Conservation (phyloP, 805 yeast species). For the Saturnispora saitoi region DNA sequence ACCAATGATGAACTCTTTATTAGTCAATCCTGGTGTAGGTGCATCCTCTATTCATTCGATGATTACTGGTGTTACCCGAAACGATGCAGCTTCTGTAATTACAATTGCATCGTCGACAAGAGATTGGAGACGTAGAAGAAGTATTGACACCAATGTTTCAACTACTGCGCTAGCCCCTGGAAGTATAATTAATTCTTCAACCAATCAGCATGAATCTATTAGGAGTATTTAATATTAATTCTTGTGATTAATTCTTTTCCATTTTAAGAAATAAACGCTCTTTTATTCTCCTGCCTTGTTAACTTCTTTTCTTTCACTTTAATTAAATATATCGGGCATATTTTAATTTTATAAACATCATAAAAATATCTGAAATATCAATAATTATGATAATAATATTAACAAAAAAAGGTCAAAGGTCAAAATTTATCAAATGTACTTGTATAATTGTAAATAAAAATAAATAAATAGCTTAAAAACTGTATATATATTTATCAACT, state of each 20-base stretch:
- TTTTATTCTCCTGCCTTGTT: background rate
- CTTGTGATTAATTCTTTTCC: background rate
- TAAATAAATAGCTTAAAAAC: background rate
- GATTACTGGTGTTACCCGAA: background rate
- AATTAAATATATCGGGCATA: background rate
- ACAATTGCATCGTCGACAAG: constrained; percentile 30
- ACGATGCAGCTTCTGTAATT: constrained; percentile 27
- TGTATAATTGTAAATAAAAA: background rate
- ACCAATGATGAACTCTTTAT: background rate
- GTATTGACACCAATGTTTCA: constrained; percentile 47
- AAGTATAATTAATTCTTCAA: constrained; percentile 23
- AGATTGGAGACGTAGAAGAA: constrained; percentile 24
- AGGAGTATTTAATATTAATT: background rate
- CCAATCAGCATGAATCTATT: background rate
- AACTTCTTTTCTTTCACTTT: background rate
- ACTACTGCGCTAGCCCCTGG: constrained; percentile 68
- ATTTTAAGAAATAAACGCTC: too few species aligned
- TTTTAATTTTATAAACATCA: background rate
- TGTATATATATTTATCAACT: constrained; percentile 5
- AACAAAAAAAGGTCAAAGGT: too few species aligned
- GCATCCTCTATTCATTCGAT: constrained; percentile 2
- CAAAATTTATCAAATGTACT: background rate
- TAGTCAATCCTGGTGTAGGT: constrained; percentile 2
- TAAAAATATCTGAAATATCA: too few species aligned
- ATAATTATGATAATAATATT: too few species aligned